Percentiles rank a stretch among this genome's conserved stretches.
phyloP scores from a whole-genome alignment of 83 land plant genomes.

The Diphasiastrum complanatum region DNA sequence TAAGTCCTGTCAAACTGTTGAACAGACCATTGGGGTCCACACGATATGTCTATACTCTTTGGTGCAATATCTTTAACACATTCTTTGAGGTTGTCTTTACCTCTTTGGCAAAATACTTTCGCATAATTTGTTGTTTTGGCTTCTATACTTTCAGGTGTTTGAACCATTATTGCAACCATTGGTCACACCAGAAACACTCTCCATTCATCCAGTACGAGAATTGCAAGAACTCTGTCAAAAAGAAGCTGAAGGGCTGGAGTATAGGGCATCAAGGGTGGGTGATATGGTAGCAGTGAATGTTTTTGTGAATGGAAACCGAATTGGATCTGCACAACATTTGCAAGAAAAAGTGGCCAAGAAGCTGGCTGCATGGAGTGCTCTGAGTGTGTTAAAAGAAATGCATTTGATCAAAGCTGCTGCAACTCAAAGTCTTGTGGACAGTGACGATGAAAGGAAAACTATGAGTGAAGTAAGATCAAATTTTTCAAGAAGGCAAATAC shows the following conservation, averaged over 20 bases:
- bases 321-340: not conserved
- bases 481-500: not conserved
- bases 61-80: not conserved
- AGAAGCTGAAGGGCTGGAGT: not conserved
- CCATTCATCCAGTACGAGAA: slow-evolving; percentile 4
- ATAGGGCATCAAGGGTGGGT: not conserved
- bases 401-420: not conserved
- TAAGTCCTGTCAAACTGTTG: too few species aligned
- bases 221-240: not conserved
- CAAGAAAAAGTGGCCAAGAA: slow-evolving; percentile 6
- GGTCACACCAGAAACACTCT: not conserved
- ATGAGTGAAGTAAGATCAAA: not conserved
- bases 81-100: not conserved
- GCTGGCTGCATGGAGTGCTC: too few species aligned
- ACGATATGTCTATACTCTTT: too few species aligned
- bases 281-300: not conserved
- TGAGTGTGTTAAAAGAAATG: too few species aligned
- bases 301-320: not conserved
- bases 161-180: slow-evolving; percentile 1
- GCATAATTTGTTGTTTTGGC: not conserved
- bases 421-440: not conserved
- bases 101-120: not conserved
- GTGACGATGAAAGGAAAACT: not conserved
- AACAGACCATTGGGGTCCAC: too few species aligned
- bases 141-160: slow-evolving; percentile 1